Conservation (phyloP, 2,329 filamentous ascomycete species). For the Samsoniella hepiali region DNA sequence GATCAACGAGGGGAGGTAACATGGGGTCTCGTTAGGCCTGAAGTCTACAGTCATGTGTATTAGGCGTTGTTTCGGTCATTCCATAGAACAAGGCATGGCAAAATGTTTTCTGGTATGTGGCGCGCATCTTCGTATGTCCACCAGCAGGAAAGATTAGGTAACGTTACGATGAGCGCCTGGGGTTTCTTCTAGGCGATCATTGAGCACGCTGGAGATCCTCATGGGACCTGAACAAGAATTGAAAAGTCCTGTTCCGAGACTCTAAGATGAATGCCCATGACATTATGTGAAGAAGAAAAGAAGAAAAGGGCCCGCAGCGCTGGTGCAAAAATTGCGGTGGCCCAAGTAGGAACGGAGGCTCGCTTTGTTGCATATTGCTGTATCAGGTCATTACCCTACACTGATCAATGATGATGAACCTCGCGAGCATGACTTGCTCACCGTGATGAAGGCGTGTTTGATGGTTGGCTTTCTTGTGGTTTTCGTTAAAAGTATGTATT, state of each 20-base stretch:
- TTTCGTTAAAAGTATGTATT: too few species aligned
- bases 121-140: slow-evolving; percentile 45
- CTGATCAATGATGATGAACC: background rate
- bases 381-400: slow-evolving; percentile 13
- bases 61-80: background rate
- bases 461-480: background rate
- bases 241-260: slow-evolving; percentile 91
- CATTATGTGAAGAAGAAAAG: slow-evolving; percentile 63
- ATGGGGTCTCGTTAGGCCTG: too few species aligned
- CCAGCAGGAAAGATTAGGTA: slow-evolving; percentile 50
- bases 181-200: slow-evolving; percentile 85
- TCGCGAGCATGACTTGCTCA: background rate
- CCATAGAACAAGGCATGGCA: background rate
- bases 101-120: slow-evolving; percentile 34
- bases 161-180: slow-evolving; percentile 68
- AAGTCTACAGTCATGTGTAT: background rate
- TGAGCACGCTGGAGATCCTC: slow-evolving; percentile 91
- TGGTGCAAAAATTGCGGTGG: slow-evolving; percentile 26
- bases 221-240: slow-evolving; percentile 88
- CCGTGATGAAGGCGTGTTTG: background rate
- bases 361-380: slow-evolving; percentile 29
- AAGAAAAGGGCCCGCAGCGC: slow-evolving; percentile 29
- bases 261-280: slow-evolving; percentile 95
- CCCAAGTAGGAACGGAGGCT: slow-evolving; percentile 6
- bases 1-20: slow-evolving; percentile 42